Evolutionary conservation across 116 monocot genomes (phyloP).

Genomic region (Dioscorea cayenensis): DNA sequence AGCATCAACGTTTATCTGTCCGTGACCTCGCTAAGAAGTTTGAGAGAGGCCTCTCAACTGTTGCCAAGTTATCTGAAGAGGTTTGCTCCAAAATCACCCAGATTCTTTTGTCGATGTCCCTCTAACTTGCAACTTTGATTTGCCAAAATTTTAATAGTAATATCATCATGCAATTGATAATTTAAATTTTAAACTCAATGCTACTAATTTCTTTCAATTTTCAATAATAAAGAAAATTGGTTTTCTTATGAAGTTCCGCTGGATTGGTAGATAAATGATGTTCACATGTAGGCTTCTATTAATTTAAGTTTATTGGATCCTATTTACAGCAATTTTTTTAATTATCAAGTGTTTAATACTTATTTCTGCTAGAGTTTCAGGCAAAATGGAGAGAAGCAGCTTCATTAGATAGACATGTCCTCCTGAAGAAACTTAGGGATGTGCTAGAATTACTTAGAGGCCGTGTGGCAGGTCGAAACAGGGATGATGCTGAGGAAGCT

Average conservation of each 20-base stretch:
- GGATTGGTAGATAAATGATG: too few species aligned
- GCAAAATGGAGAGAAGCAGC: constrained; percentile 66
- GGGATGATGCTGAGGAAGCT: constrained; percentile 84
- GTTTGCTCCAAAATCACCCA: constrained; percentile 14
- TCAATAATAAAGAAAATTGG: too few species aligned
- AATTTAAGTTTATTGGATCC: too few species aligned
- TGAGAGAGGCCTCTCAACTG: constrained; percentile 71
- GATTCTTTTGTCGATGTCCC: too few species aligned
- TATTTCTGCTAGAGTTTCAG: constrained; percentile 30
- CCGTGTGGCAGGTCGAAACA: constrained; percentile 84
- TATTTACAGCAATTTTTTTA: too few species aligned
- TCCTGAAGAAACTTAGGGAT: constrained; percentile 92
- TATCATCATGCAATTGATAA: too few species aligned
- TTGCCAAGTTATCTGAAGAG: constrained; percentile 66
- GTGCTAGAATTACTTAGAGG: constrained; percentile 70
- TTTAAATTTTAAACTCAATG: too few species aligned
- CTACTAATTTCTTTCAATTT: too few species aligned
- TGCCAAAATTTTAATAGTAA: too few species aligned
- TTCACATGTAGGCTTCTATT: too few species aligned
- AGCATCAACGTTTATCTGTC: constrained; percentile 84
- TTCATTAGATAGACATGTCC: constrained; percentile 83
- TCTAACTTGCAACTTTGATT: too few species aligned
- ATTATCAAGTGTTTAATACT: not conserved
- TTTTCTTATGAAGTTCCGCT: too few species aligned
- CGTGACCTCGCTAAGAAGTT: constrained; percentile 85